phyloP scores from a whole-genome alignment of 1,139 yeast species.

The Fermentozyma sake region DNA sequence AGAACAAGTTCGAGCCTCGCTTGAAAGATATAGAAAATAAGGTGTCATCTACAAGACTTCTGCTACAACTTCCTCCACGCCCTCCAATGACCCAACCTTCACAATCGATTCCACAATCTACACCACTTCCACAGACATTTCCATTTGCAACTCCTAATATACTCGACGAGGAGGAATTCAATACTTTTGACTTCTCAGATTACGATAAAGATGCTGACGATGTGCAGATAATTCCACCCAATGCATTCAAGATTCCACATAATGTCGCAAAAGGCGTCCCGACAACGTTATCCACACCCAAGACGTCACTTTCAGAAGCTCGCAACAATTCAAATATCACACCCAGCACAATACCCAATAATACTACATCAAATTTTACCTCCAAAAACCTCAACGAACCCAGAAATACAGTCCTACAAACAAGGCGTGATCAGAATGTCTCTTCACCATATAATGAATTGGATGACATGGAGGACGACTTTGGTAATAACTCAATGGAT shows the following conservation, averaged over 20 bases:
- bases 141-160: background rate
- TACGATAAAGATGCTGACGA: constrained; percentile 6
- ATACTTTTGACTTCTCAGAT: constrained; percentile 9
- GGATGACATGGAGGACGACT: constrained; percentile 34
- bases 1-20: constrained; percentile 11
- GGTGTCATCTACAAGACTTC: background rate
- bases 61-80: background rate
- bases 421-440: background rate
- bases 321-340: too few species aligned
- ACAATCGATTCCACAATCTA: constrained; percentile 1
- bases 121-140: constrained; percentile 1
- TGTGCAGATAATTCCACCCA: constrained; percentile 4
- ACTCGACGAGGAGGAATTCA: constrained; percentile 2
- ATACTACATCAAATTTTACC: too few species aligned
- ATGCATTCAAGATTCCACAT: constrained; percentile 6
- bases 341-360: too few species aligned
- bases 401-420: constrained; percentile 1
- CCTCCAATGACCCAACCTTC: background rate
- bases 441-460: background rate
- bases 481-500: constrained; percentile 37
- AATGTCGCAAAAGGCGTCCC: too few species aligned
- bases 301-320: too few species aligned
- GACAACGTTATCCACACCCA: too few species aligned
- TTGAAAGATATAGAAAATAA: constrained; percentile 6
- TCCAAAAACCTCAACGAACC: constrained; percentile 3